Evolutionary conservation across 2,329 filamentous ascomycete species (phyloP).

Genomic region (Magnaporthiopsis poae): DNA sequence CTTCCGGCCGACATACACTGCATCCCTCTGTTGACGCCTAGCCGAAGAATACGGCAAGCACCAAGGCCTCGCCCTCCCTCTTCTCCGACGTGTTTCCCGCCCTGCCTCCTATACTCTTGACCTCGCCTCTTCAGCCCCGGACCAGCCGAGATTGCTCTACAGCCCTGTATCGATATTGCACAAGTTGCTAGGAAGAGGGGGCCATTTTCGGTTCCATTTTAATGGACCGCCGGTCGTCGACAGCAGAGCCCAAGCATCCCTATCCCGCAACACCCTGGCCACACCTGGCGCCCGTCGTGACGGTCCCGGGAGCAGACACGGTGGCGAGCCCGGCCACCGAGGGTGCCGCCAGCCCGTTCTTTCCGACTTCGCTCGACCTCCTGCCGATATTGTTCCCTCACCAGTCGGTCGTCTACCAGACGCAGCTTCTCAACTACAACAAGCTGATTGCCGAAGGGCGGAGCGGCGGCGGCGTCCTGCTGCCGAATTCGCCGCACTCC

Average conservation of each 20-base stretch:
- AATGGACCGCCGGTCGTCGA: conserved; percentile 42
- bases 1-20: not conserved
- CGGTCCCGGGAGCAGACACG: conserved; percentile 15
- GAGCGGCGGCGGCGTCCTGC: conserved; percentile 44
- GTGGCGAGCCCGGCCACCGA: conserved; percentile 16
- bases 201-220: conserved; percentile 19
- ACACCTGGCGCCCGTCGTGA: conserved; percentile 11
- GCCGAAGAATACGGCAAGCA: not conserved
- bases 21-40: not conserved
- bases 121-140: not conserved
- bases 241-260: conserved; percentile 39
- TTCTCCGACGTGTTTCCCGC: not conserved
- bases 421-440: conserved; percentile 56
- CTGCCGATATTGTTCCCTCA: conserved; percentile 50
- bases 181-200: conserved; percentile 3
- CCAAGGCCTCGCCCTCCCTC: not conserved
- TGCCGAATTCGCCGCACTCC: conserved; percentile 46
- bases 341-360: not conserved
- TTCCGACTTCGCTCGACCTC: conserved; percentile 33
- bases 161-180: not conserved
- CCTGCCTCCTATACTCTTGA: not conserved
- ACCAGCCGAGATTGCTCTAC: not conserved
- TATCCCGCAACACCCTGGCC: conserved; percentile 33
- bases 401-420: conserved; percentile 50
- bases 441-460: conserved; percentile 51